These are phyloP conservation scores for Hordeum marinum DNA, from an alignment of 176 grass and related monocot genomes.

Conservation along the genomic window DNA sequence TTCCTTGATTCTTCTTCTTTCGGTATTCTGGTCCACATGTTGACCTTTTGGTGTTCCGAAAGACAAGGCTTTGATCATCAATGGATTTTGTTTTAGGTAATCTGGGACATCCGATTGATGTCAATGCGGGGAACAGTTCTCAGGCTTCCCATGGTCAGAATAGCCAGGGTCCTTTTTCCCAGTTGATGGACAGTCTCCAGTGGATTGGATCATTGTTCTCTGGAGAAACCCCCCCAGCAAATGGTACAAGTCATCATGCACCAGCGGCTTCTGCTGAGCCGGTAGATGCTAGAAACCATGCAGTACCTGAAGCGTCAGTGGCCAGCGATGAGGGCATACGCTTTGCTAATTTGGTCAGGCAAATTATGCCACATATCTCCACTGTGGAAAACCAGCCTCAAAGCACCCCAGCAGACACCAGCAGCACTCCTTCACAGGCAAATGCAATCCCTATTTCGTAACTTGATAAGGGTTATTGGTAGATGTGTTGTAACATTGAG, in stretches of 20 bases:
- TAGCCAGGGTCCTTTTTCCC: constrained; percentile 38
- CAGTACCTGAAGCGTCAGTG: constrained; percentile 32
- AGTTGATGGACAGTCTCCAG: constrained; percentile 50
- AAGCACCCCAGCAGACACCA: constrained; percentile 27
- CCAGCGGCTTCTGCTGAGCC: constrained; percentile 34
- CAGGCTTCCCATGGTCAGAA: constrained; percentile 37
- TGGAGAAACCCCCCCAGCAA: constrained; percentile 39
- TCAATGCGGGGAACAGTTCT: constrained; percentile 20
- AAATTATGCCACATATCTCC: constrained; percentile 91
- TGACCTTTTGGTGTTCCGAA: not conserved
- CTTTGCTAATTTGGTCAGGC: constrained; percentile 68
- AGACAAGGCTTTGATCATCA: not conserved
- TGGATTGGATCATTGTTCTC: constrained; percentile 46
- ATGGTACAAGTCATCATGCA: constrained; percentile 40
- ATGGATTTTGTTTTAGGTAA: constrained; percentile 29
- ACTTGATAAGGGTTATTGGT: not conserved
- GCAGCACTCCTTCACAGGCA: constrained; percentile 31
- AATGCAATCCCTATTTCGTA: constrained; percentile 21
- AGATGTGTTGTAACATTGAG: constrained; percentile 10
- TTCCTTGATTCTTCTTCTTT: constrained; percentile 27
- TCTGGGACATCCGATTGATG: constrained; percentile 21
- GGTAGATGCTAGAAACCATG: constrained; percentile 32
- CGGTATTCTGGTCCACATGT: not conserved
- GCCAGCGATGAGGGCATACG: constrained; percentile 61
- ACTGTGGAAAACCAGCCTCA: constrained; percentile 37